Evolutionary conservation across 352 stramenopile genomes (phyloP), one percentile per base, ranked within the genome.

Genomic region (Pseudoperonospora humuli): DNA sequence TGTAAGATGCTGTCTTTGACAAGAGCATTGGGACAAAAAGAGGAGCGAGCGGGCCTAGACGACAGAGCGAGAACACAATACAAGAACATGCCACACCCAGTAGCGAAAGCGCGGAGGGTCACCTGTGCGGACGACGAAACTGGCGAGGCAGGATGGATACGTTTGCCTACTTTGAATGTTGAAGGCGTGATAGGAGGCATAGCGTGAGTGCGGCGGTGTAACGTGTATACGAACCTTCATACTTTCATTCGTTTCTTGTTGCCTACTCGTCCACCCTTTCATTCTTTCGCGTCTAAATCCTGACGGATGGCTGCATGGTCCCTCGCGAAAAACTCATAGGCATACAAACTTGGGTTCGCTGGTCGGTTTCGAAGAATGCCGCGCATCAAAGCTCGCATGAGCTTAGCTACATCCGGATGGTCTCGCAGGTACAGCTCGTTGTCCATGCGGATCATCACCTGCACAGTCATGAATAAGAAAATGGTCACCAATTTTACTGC

Each of bases 371-470:
- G 62, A 11, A 84, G 58, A 40, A 88, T 75, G 6, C 61, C 68
- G 10, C 62, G 66, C 58, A 83, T 56, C 24, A 84, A 50, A 17
- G 73, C 66, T 5, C 70, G 70, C 55, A 75, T 81, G 45, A 78
- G 53, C 35, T 75, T 79, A 44, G 55, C 56, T 20, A 75, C 66
- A 39, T 83, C 73, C 9, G 66, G 67, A 24, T 85, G 72, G 34
- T 83, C 70, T 31, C 75, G n/a, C 54, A 85, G 50, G 43, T 85
- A 85, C 40, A 84, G 71, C 52, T 87, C 72, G 37, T 84, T 88
- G 51, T 87, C 70, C 61, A 88, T 78, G 38, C 75, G 68, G 37
- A 87, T 87, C 59, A 72, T 83, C 24, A 85, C 70, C 75, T 82
- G 44, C 13, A 14, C 24, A 34, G n/a, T 15, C 6, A 27, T 45